Percentiles rank a stretch among this genome's conserved stretches.
phyloP scores from a whole-genome alignment of 2,329 filamentous ascomycete species.

The Verticillium klebahnii region DNA sequence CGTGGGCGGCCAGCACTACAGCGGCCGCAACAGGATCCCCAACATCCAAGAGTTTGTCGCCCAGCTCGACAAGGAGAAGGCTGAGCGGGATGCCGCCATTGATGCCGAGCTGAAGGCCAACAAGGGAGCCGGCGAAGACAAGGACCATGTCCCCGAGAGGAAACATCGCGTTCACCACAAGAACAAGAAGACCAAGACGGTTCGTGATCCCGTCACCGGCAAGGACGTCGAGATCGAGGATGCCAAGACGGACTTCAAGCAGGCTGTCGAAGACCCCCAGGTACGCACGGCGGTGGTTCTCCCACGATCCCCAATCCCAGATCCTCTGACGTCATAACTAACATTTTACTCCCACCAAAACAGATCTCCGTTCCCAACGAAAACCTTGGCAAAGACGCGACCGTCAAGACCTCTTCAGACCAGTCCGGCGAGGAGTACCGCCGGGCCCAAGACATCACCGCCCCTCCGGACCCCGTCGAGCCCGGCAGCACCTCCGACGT shows the following conservation, averaged over 20 bases:
- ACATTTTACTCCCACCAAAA: neutral
- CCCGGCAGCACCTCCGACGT: constrained; percentile 85
- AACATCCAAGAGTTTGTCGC: constrained; percentile 83
- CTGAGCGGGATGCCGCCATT: constrained; percentile 65
- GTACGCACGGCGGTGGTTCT: constrained; percentile 32
- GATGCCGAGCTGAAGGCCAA: constrained; percentile 49
- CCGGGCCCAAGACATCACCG: constrained; percentile 79
- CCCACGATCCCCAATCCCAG: neutral
- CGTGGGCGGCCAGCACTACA: constrained; percentile 65
- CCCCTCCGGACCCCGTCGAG: constrained; percentile 81
- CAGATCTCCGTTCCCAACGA: constrained; percentile 84
- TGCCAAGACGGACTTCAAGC: constrained; percentile 63
- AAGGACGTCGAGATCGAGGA: constrained; percentile 83
- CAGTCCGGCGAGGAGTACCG: constrained; percentile 80
- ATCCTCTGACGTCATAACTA: neutral
- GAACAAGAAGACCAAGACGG: constrained; percentile 56
- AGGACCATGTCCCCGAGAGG: constrained; percentile 34
- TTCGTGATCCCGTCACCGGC: constrained; percentile 86
- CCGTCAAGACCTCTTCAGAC: constrained; percentile 64
- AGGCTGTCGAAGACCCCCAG: constrained; percentile 66
- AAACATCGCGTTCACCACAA: constrained; percentile 22
- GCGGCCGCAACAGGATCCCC: constrained; percentile 76
- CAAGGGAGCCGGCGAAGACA: constrained; percentile 28
- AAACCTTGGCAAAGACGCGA: constrained; percentile 72
- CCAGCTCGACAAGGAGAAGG: constrained; percentile 74